Base-by-base conservation (phyloP, 1,139 yeast genomes). In the Suhomyces panamericanus region DNA sequence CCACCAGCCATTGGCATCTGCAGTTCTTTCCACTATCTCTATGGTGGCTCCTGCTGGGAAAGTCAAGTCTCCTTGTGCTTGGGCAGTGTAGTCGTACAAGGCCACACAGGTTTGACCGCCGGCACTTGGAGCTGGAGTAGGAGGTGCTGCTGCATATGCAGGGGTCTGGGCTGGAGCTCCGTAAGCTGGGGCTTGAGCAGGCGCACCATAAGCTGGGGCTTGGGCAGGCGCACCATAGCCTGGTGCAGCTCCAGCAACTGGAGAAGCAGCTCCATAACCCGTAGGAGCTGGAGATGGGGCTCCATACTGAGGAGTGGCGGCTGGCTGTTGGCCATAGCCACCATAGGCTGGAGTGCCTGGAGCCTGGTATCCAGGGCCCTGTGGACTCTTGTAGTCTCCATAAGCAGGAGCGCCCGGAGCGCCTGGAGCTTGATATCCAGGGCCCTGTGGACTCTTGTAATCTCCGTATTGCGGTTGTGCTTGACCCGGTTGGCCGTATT, bases 1-100 rank as follows among this genome's bases (percentile, higher is more conserved):
- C 99, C 99, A 93, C 99, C 99, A 93, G 3, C 96, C 98, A 58
- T 89, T 89, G 44, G 83, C 77, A 61, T 90, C 96, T 0, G 81
- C 76, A 1, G 96, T 85, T 57, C 87, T 83, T 60, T 89, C 88
- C 6, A 90, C 78, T 47, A 93, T 75, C 57, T 88, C 90, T 56
- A 93, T 90, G 31, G 82, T 78, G 8, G 93, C 88, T 16, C 98
- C 98, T 0, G 96, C 96, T 32, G 83, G 78, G 69, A 93, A 87
- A 14, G 86, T 69, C 59, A 93, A 76, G 60, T 93, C 99, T 13
- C 98, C 98, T 41, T 80, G 87, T 0, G 96, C 95, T 64, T 85
- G 95, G 0, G 93, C 93, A 10, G 85, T 67, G 63, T 85, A 86
- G 54, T 85, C 93, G 57, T 86, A 86, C 41, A 86, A 62, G 0